Percentiles rank a stretch among this genome's conserved stretches.
Conservation (phyloP, 441 rosid species). For the Daphne laureola region DNA sequence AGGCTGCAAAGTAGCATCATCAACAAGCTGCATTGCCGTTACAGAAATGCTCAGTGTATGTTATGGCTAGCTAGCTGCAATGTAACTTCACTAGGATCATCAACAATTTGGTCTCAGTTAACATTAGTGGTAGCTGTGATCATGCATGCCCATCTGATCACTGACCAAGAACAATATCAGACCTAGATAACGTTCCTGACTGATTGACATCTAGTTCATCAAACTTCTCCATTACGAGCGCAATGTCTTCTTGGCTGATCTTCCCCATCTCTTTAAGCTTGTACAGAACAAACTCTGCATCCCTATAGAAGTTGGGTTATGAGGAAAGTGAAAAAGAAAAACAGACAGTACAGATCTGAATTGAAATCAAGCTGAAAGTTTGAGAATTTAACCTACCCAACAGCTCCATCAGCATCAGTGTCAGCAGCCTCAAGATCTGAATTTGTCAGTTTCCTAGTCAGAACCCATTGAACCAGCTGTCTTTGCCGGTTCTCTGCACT, state of each 20-base stretch:
- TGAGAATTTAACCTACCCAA: constrained; percentile 24
- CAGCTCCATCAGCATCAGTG: constrained; percentile 38
- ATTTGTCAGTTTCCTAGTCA: constrained; percentile 22
- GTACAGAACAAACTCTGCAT: constrained; percentile 43
- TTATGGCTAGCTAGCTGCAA: too few relatives aligned
- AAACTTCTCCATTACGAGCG: constrained; percentile 40
- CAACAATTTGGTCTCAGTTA: too few relatives aligned
- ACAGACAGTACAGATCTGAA: not conserved
- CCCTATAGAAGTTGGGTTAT: constrained; percentile 19
- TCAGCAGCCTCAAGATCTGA: constrained; percentile 48
- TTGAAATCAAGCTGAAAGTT: not conserved
- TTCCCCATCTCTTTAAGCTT: constrained; percentile 74
- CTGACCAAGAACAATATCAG: constrained; percentile 42
- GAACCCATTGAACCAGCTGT: constrained; percentile 28
- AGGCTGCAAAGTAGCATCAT: too few relatives aligned
- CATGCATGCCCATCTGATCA: constrained; percentile 10
- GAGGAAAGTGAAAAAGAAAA: not conserved
- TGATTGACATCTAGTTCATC: constrained; percentile 49
- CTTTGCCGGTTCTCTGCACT: constrained; percentile 34
- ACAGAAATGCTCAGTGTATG: too few relatives aligned
- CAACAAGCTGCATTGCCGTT: too few relatives aligned
- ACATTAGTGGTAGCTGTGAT: too few relatives aligned
- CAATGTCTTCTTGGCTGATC: constrained; percentile 46
- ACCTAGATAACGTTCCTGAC: constrained; percentile 41
- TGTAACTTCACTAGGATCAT: too few relatives aligned